Evolutionary conservation across 495 filamentous ascomycete genomes (phyloP).

Genomic region (Glarea lozoyensis): DNA sequence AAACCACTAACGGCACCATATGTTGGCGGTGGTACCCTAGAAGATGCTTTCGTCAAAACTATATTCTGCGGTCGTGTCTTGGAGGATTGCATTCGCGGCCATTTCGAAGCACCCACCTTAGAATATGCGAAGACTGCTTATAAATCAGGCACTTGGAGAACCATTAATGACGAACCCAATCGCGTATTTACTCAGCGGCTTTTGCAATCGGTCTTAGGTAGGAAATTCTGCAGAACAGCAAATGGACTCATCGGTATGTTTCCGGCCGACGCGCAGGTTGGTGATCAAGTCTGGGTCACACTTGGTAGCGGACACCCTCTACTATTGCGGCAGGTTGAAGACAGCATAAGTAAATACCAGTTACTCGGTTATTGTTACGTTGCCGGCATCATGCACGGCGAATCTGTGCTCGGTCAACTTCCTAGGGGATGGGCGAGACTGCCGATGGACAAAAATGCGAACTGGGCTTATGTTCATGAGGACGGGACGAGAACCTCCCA

Average conservation of each 20-base stretch:
- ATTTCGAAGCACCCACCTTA: no score
- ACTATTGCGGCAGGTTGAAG: not conserved
- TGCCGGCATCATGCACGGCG: not conserved
- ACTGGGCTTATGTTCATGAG: no score
- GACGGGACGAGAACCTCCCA: no score
- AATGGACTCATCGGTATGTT: not conserved
- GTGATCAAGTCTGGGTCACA: conserved; percentile 10
- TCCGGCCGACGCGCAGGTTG: not conserved
- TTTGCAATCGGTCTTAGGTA: not conserved
- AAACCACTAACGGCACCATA: no score
- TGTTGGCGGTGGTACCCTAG: no score
- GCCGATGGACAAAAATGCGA: no score
- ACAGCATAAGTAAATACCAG: not conserved
- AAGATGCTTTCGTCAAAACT: no score
- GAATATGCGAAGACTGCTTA: no score
- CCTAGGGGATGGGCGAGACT: not conserved
- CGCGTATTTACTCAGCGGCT: not conserved
- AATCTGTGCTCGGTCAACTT: not conserved
- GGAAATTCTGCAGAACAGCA: no score
- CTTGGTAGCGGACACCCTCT: conserved; percentile 5
- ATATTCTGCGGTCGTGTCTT: no score
- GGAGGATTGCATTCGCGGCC: no score
- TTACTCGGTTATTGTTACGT: not conserved
- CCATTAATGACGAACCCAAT: not conserved
- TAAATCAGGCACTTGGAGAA: no score